These are phyloP conservation scores for Globisporangium recalcitrans DNA, from an alignment of 352 stramenopile species.

Conservation along the genomic window DNA sequence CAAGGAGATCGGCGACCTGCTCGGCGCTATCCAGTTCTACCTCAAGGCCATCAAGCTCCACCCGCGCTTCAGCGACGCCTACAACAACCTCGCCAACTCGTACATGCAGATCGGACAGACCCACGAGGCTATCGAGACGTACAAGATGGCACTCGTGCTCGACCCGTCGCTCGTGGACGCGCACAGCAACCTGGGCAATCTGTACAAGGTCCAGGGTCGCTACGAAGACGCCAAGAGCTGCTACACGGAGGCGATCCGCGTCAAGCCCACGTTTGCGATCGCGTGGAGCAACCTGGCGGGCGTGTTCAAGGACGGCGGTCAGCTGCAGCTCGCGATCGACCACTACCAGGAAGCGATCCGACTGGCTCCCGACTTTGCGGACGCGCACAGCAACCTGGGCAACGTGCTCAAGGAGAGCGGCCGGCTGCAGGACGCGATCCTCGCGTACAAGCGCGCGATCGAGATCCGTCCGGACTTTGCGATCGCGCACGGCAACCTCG, in stretches of 20 bases:
- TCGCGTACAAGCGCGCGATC: conserved; percentile 83
- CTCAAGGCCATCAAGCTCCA: conserved; percentile 91
- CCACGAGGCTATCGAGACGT: conserved; percentile 89
- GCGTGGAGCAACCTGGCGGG: conserved; percentile 91
- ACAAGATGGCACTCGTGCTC: conserved; percentile 91
- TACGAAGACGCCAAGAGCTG: conserved; percentile 86
- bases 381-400: conserved; percentile 84
- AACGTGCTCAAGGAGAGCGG: conserved; percentile 81
- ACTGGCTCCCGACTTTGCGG: conserved; percentile 78
- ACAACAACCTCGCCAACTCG: conserved; percentile 89
- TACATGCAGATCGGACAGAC: conserved; percentile 91
- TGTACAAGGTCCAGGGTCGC: conserved; percentile 87
- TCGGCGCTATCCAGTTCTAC: conserved; percentile 91
- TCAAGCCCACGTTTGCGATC: conserved; percentile 88
- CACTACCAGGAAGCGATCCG: conserved; percentile 85
- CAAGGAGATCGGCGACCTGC: conserved; percentile 90
- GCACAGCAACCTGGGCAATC: conserved; percentile 93
- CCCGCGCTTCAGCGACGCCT: conserved; percentile 87
- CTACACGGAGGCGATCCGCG: conserved; percentile 88
- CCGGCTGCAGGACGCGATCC: conserved; percentile 64
- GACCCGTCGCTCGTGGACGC: conserved; percentile 88
- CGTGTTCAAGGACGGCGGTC: conserved; percentile 88
- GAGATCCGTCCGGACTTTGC: conserved; percentile 87
- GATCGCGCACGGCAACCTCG: conserved; percentile 90
- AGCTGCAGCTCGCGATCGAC: conserved; percentile 73